Evolutionary conservation across 2,329 filamentous ascomycete genomes (phyloP).

Genomic region (Venturia effusa): DNA sequence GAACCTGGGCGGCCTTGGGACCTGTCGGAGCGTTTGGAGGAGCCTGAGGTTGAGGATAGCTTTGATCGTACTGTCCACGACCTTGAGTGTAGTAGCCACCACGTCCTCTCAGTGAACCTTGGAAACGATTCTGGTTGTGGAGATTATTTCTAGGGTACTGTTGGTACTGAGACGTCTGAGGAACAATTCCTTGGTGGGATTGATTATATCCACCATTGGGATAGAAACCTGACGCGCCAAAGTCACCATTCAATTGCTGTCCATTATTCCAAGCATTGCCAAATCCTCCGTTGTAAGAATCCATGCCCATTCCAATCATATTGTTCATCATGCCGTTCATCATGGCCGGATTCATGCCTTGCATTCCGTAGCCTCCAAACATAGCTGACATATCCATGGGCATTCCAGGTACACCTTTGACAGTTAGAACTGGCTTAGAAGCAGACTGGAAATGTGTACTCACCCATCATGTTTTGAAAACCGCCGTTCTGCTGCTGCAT

Average conservation of each 20-base stretch:
- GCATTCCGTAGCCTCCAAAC: conserved; percentile 12
- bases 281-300: conserved; percentile 53
- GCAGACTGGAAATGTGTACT: conserved; percentile 25
- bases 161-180: conserved; percentile 35
- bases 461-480: conserved; percentile 89
- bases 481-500: conserved; percentile 40
- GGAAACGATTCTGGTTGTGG: conserved; percentile 67
- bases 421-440: neutral
- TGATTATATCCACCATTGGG: conserved; percentile 43
- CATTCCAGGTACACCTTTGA: conserved; percentile 1
- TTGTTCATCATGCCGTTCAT: conserved; percentile 69
- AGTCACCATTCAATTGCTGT: conserved; percentile 62
- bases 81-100: conserved; percentile 35
- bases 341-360: conserved; percentile 70
- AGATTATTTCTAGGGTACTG: conserved; percentile 50
- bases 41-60: conserved; percentile 15
- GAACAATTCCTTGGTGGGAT: conserved; percentile 32
- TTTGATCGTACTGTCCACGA: conserved; percentile 31
- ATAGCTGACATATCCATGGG: conserved; percentile 10
- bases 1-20: conserved; percentile 6
- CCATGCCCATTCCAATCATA: conserved; percentile 48
- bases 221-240: conserved; percentile 46
- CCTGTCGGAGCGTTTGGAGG: conserved; percentile 10
- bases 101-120: conserved; percentile 39
- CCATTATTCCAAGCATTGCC: conserved; percentile 59